These are phyloP conservation scores for Dimargaris cristalligena DNA, from an alignment of 192 early-diverging fungal genomes.

Conservation along the genomic window DNA sequence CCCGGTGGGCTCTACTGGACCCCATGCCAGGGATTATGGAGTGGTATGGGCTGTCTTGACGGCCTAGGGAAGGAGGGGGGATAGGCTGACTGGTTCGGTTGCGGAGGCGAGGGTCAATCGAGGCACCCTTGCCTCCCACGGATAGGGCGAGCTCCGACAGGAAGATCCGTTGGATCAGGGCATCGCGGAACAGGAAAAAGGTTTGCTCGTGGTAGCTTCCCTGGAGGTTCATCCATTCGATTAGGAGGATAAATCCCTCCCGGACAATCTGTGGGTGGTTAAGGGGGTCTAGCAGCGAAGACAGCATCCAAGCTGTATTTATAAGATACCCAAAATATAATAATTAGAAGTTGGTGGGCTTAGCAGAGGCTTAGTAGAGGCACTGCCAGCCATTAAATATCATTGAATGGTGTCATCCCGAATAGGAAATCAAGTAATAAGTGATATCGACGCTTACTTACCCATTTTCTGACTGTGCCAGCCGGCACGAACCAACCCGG, in stretches of 20 bases:
- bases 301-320: constrained; percentile 4
- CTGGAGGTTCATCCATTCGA: constrained; percentile 5
- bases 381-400: too few relatives aligned
- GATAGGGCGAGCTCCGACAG: background rate
- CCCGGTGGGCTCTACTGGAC: too few relatives aligned
- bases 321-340: too few relatives aligned
- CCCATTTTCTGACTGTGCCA: background rate
- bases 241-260: background rate
- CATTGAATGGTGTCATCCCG: too few relatives aligned
- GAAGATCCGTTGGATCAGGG: background rate
- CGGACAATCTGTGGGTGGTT: background rate
- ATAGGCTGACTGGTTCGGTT: background rate
- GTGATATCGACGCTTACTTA: too few relatives aligned
- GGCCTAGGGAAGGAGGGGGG: background rate
- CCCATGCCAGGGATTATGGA: background rate
- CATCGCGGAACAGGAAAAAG: background rate
- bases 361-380: too few relatives aligned
- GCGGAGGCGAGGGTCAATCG: background rate
- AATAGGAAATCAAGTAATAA: too few relatives aligned
- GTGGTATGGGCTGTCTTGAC: background rate
- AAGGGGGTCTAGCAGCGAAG: background rate
- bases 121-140: background rate
- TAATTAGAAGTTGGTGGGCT: too few relatives aligned
- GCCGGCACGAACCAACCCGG: background rate
- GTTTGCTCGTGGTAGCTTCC: background rate